phyloP scores from a whole-genome alignment of 2,329 filamentous ascomycete genomes.

The Paecilomyces niveus region DNA sequence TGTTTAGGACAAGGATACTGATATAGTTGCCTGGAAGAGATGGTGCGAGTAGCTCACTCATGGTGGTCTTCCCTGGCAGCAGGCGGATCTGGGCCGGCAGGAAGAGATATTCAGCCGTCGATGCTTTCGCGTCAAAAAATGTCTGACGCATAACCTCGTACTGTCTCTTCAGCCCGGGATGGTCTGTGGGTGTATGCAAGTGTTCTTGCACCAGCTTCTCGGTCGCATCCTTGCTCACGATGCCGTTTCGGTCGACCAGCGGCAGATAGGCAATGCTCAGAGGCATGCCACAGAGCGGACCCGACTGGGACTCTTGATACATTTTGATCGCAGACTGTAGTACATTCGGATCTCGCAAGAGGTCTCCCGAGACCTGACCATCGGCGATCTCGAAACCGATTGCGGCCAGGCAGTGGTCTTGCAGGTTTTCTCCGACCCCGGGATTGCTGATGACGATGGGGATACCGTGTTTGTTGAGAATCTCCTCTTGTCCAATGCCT shows the following conservation, averaged over 20 bases:
- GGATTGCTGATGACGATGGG: slow-evolving; percentile 37
- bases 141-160: slow-evolving; percentile 9
- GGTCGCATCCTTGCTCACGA: slow-evolving; percentile 4
- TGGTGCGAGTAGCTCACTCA: slow-evolving; percentile 9
- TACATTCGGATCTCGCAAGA: slow-evolving; percentile 14
- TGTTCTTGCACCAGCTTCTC: slow-evolving; percentile 3
- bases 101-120: slow-evolving; percentile 11
- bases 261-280: slow-evolving; percentile 20
- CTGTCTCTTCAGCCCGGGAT: slow-evolving; percentile 6
- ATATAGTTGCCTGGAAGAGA: slow-evolving; percentile 13
- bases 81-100: slow-evolving; percentile 10
- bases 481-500: slow-evolving; percentile 47
- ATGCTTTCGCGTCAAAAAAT: slow-evolving; percentile 4
- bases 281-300: slow-evolving; percentile 17
- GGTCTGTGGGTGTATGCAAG: not conserved
- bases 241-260: slow-evolving; percentile 13
- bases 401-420: slow-evolving; percentile 38
- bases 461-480: slow-evolving; percentile 38
- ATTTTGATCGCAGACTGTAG: slow-evolving; percentile 12
- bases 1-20: slow-evolving; percentile 12
- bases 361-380: slow-evolving; percentile 15
- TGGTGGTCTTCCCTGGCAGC: slow-evolving; percentile 7
- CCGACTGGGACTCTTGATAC: slow-evolving; percentile 13
- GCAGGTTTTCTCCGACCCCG: slow-evolving; percentile 45
- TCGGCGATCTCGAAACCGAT: slow-evolving; percentile 20